Evolutionary conservation across 208 protist genomes (phyloP).

Genomic region (Trypanosoma scelopori): DNA sequence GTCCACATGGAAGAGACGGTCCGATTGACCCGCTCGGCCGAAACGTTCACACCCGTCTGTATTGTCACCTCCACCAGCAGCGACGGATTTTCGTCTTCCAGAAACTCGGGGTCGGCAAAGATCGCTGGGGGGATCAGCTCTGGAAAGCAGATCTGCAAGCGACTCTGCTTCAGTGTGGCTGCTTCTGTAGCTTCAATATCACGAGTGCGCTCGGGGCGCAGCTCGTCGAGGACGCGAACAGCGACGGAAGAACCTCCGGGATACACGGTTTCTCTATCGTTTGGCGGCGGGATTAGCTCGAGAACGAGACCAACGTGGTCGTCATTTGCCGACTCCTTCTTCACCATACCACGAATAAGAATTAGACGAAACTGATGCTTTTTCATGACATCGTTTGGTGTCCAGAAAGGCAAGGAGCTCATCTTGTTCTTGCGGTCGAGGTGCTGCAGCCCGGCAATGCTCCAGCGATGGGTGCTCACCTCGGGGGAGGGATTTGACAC

Average conservation of each 20-base stretch:
- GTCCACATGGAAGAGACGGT: constrained; percentile 66
- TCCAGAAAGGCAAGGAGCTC: constrained; percentile 77
- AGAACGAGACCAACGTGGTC: constrained; percentile 66
- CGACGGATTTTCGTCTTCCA: constrained; percentile 28
- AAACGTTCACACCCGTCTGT: constrained; percentile 57
- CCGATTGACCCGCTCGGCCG: constrained; percentile 50
- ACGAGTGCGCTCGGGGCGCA: constrained; percentile 21
- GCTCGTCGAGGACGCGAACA: constrained; percentile 37
- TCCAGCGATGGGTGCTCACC: constrained; percentile 56
- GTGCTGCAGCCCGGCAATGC: constrained; percentile 34
- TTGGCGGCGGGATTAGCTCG: constrained; percentile 67
- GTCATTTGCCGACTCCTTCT: constrained; percentile 7
- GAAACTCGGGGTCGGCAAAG: constrained; percentile 33
- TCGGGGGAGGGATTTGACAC: constrained; percentile 52
- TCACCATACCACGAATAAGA: constrained; percentile 61
- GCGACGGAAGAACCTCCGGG: constrained; percentile 59
- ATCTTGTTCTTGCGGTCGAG: constrained; percentile 80
- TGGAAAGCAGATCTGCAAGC: constrained; percentile 47
- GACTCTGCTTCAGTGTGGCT: constrained; percentile 25
- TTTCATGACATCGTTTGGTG: constrained; percentile 51
- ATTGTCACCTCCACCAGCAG: constrained; percentile 58
- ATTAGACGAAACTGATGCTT: constrained; percentile 71
- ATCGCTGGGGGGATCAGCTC: constrained; percentile 50
- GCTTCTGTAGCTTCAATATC: constrained; percentile 30
- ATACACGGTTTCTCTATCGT: constrained; percentile 14